Evolutionary conservation across 2,329 filamentous ascomycete species (phyloP).

Genomic region (Monilinia aucupariae): DNA sequence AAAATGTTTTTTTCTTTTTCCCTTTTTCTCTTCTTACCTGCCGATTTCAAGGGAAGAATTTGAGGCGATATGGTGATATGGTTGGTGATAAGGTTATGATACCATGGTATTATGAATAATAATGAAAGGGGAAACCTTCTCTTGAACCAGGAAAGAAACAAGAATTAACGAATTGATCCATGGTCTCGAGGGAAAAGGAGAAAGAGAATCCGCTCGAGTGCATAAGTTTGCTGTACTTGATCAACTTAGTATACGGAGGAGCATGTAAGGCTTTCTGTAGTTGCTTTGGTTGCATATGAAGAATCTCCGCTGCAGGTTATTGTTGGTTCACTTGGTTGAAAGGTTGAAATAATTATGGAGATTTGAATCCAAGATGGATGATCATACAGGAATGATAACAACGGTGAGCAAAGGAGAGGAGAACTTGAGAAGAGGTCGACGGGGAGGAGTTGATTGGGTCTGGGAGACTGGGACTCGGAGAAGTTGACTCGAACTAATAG

Average conservation of each 20-base stretch:
- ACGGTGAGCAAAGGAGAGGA: slow-evolving; percentile 4
- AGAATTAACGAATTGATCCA: not conserved
- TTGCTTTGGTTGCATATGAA: not conserved
- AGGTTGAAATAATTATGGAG: not conserved
- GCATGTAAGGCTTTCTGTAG: not conserved
- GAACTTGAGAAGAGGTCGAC: not conserved
- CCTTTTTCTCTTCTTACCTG: not conserved
- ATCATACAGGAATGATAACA: not conserved
- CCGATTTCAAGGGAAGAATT: no score
- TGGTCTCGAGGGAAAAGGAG: not conserved
- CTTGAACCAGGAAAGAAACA: not conserved
- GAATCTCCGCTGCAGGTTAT: not conserved
- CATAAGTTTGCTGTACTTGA: slow-evolving; percentile 10
- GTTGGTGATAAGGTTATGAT: no score
- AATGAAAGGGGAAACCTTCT: not conserved
- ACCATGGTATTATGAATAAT: not conserved
- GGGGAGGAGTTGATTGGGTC: no score
- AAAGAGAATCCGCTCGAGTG: not conserved
- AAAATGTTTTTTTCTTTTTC: not conserved
- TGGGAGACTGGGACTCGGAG: no score
- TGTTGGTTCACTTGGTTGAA: slow-evolving; percentile 2
- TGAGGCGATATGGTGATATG: not conserved
- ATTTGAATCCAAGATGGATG: no score
- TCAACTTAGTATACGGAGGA: not conserved
- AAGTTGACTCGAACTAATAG: no score